These are phyloP conservation scores for Coix lacrymajobi DNA, from an alignment of 176 grass and related monocot species.

Conservation along the genomic window DNA sequence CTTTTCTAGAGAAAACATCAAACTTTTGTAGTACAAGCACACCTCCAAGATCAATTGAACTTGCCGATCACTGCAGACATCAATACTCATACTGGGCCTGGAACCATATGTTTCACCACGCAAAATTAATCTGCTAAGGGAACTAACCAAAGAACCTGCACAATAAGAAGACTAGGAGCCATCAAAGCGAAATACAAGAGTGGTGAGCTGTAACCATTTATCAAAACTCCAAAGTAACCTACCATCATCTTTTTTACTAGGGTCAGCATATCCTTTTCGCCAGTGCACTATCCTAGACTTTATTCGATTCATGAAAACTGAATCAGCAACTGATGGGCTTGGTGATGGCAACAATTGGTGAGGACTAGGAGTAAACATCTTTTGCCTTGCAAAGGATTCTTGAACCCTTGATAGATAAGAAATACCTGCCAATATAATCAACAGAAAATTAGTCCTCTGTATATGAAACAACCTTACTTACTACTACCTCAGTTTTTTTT, in stretches of 20 bases:
- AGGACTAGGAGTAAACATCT: slow-evolving; percentile 28
- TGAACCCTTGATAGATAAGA: slow-evolving; percentile 95
- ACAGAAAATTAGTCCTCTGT: neutral
- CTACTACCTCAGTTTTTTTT: neutral
- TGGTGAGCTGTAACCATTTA: neutral
- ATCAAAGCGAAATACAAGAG: neutral
- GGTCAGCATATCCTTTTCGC: slow-evolving; percentile 41
- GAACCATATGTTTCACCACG: slow-evolving; percentile 62
- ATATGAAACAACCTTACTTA: slow-evolving; percentile 11
- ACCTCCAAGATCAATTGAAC: slow-evolving; percentile 80
- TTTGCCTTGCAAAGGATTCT: slow-evolving; percentile 75
- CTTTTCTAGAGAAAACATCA: slow-evolving; percentile 1
- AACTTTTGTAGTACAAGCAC: slow-evolving; percentile 13
- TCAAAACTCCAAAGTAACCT: neutral
- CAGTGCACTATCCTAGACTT: slow-evolving; percentile 64
- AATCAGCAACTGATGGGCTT: slow-evolving; percentile 64
- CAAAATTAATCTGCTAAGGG: slow-evolving; percentile 64
- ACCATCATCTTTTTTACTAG: slow-evolving; percentile 65
- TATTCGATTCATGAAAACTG: slow-evolving; percentile 67
- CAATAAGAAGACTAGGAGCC: slow-evolving; percentile 17
- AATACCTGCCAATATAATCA: slow-evolving; percentile 57
- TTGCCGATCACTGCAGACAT: slow-evolving; percentile 80
- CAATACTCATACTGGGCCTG: slow-evolving; percentile 71
- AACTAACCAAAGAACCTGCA: slow-evolving; percentile 44
- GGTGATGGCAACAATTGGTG: slow-evolving; percentile 14